Base-by-base conservation (phyloP, 1,139 yeast genomes). In the Candida sp. region DNA sequence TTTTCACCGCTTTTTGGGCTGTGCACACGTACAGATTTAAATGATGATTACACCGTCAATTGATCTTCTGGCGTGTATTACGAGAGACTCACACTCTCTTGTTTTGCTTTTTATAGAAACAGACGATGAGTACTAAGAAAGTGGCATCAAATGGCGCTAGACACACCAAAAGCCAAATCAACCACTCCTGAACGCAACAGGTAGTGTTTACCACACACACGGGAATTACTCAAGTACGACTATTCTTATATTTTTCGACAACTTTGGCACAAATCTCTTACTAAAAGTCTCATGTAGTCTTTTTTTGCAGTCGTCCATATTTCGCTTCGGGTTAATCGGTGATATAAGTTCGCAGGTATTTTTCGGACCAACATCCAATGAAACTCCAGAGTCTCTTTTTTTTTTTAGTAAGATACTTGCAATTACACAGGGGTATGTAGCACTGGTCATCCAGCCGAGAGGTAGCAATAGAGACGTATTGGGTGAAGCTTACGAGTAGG, bases 241-340 rank as follows among this genome's bases (percentile, higher is more conserved):
- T 1, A 17, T 17, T 17, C 17, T 17, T 38, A 23, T 23, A 38
- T 25, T 25, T 38, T 38, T 26, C 28, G 7, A 26, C 42, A 26
- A 11, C 12, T 26, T 38, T 38, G 42, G 42, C n/a, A 26, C 32
- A 38, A 26, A 3, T 38, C 25, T 26, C 31, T n/a, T 11, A 38
- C 42, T 38, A 38, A 38, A 38, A 17, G 2, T 17, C 28, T 4
- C 4, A 17, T 3, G 5, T 37, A 6, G 5, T 37, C 23, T 37
- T 26, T 38, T 38, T 38, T 38, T 38, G 42, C 42, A 38, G 42
- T 38, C 42, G 41, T 17, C 30, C 41, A 23, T n/a, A n/a, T 6
- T 30, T 35, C 17, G 22, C 5, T 38, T 38, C 42, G 42, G 42
- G 31, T 38, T 6, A 26, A 26, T 11, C 42, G 42, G 42, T 26